phyloP scores from a whole-genome alignment of 2,329 filamentous ascomycete genomes.

The Blastomyces gilchristii region DNA sequence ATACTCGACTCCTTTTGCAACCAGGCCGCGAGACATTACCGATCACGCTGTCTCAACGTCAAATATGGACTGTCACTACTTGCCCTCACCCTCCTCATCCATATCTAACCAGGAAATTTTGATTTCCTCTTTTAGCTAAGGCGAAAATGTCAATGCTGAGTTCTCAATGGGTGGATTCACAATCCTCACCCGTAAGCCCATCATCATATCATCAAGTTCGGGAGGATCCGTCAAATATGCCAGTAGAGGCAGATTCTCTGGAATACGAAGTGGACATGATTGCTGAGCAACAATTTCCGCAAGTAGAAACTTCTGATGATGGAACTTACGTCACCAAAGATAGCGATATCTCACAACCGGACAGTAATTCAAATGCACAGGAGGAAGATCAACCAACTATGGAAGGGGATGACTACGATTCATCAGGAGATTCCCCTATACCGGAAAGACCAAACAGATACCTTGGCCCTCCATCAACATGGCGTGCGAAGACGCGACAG shows the following conservation, averaged over 20 bases:
- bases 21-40: background rate
- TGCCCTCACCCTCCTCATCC: background rate
- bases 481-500: conserved; percentile 80
- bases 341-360: background rate
- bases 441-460: conserved; percentile 50
- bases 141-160: background rate
- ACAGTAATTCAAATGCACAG: background rate
- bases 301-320: conserved; percentile 19
- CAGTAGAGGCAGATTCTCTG: background rate
- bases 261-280: background rate
- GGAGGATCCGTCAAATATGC: background rate
- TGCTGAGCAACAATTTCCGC: background rate
- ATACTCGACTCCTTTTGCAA: background rate
- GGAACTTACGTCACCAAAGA: conserved; percentile 16
- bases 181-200: background rate
- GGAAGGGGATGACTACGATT: background rate
- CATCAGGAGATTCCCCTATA: conserved; percentile 4
- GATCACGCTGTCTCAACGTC: background rate
- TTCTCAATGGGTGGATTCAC: background rate
- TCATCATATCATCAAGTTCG: background rate
- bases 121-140: background rate
- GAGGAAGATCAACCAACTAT: conserved; percentile 7
- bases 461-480: conserved; percentile 56
- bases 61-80: background rate
- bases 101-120: background rate